Evolutionary conservation across 2,329 filamentous ascomycete species (phyloP), one percentile per base, ranked within the genome.

Genomic region (Botrytis squamosa): DNA sequence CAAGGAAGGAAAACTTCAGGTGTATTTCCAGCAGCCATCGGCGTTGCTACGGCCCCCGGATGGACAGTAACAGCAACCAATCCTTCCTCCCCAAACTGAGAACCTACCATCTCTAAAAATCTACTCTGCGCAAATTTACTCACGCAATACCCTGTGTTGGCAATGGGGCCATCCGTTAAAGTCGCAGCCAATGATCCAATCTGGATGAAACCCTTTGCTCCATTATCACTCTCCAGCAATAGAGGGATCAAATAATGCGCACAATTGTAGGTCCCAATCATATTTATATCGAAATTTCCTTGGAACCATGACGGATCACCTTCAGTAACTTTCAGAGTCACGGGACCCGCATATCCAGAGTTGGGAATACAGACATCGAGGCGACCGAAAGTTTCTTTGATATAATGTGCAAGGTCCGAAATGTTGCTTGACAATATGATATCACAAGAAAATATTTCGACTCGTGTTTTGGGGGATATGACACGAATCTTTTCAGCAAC

Each of bases 351-450:
- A 55, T 70, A 73, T 8, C 72, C 74, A 5, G 73, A 66, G 16
- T 73, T 72, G 9, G 73, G 69, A 14, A 75, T 71, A 16, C 74
- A 57, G 38, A 71, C 40, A 29, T 75, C 74, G 38, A 75, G 70
- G 18, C 62, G 65, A 4, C 49, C 52, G 18, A 71, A 73, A 3
- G 33, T 42, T 10, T 46, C 20, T 3, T 16, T 46, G 20, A 70
- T 70, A n/a, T 55, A 46, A 4, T 22, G 36, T 16, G 65, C 55
- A 33, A 73, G 71, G 18, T 59, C 33, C 18, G 55, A 40, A 22
- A 73, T 49, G 16, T 55, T n/a, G 7, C 14, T n/a, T 0, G 55
- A n/a, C 8, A 63, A 74, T 16, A 63, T 4, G 42, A 74, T 74
- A 29, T 72, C 70, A n/a, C 46, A 62, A 12, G 52, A 10, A 20